Percentiles rank a stretch among this genome's conserved stretches.
Conservation (phyloP, 2,329 filamentous ascomycete genomes). For the Venturia nashicola region DNA sequence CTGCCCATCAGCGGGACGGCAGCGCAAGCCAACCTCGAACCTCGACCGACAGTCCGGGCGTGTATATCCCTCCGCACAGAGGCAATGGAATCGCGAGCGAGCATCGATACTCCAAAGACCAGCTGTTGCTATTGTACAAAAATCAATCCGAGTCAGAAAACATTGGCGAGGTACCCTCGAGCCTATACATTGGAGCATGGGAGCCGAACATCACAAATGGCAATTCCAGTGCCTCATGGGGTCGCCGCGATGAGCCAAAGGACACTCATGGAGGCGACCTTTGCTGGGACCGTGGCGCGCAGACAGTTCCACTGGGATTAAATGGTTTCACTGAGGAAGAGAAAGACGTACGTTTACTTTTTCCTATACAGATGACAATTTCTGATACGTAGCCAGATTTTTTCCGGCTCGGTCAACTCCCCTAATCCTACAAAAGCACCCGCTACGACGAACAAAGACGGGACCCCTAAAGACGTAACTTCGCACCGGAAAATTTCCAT, state of each 20-base stretch:
- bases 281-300: conserved; percentile 73
- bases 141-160: conserved; percentile 40
- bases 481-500: conserved; percentile 67
- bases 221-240: conserved; percentile 49
- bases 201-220: conserved; percentile 62
- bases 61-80: conserved; percentile 51
- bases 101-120: conserved; percentile 63
- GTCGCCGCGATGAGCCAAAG: conserved; percentile 61
- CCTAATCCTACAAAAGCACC: conserved; percentile 65
- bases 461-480: conserved; percentile 36
- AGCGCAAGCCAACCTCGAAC: conserved; percentile 18
- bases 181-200: conserved; percentile 66
- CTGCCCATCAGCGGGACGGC: conserved; percentile 17
- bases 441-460: conserved; percentile 53
- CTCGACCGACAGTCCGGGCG: conserved; percentile 30
- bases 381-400: conserved; percentile 45
- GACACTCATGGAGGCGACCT: conserved; percentile 71
- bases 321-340: conserved; percentile 59
- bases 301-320: conserved; percentile 58
- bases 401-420: conserved; percentile 81
- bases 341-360: conserved; percentile 41
- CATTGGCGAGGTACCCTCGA: conserved; percentile 48
- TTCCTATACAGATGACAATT: background rate
- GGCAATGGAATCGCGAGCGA: conserved; percentile 44
- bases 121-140: conserved; percentile 64